Base-by-base conservation (phyloP, 257 asterid genomes). In the Solanum chmielewskii region DNA sequence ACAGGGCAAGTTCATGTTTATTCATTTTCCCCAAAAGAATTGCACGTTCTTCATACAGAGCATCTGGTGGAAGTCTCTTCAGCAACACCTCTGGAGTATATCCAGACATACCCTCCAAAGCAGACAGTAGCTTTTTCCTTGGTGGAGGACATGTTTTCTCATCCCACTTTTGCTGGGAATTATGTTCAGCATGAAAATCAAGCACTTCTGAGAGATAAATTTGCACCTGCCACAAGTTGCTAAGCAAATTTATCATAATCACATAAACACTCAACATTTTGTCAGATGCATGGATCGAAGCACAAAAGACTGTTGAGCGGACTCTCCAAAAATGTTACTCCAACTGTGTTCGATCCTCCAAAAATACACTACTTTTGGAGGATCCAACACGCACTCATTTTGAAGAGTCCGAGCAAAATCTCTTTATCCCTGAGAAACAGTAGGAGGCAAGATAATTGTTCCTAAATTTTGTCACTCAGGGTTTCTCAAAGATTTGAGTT, bases 1-100 rank as follows among this genome's bases (percentile, higher is more conserved):
- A 94, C 86, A 97, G 91, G 60, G 99, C 97, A 91, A 97, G 98
- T 90, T 97, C 99, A 87, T 96, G 98, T 85, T 94, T 99, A 92
- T 96, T 94, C 98, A 97, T 93, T 93, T 94, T 96, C 81, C 99
- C 99, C 90, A 97, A 90, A 88, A 96, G 92, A 90, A 95, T 92
- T 76, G 99, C 98, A 16, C 93, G 98, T 91, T 97, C 99, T 93
- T 96, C 99, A 87, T 92, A 95, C 88, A 97, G 88, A 45, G 98
- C 98, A 92, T 96, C 97, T 62, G 92, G 86, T 69, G 99, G 99
- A 88, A 97, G 99, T 68, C 95, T 95, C 90, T 93, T 93, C 89
- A 97, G 90, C 87, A 96, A 88, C 88, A 91, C 91, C 73, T 94
- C 98, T 52, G 98, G 98, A 86, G 90, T 93, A 91, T 97, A 97